Evolutionary conservation across 768 basidiomycete genomes (phyloP).

Genomic region (Tylopilus vinaceipallidus): DNA sequence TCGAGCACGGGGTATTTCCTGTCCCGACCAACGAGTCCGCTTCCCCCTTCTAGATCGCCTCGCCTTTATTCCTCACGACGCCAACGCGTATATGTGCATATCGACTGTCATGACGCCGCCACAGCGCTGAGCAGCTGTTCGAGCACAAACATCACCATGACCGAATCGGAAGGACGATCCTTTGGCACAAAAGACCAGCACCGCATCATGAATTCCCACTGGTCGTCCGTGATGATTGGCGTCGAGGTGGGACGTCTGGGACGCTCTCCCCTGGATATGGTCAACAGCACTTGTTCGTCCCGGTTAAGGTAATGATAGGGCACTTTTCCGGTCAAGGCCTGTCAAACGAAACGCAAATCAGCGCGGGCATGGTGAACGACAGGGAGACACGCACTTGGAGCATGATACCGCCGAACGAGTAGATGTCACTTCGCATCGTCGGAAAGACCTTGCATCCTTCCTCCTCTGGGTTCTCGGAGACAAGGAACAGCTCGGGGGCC

Average conservation of each 20-base stretch:
- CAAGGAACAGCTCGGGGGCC: conserved; percentile 39
- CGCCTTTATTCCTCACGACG: no score
- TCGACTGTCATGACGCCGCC: background rate
- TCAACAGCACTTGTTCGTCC: conserved; percentile 20
- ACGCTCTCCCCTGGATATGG: conserved; percentile 8
- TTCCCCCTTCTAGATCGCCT: no score
- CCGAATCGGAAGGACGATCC: conserved; percentile 32
- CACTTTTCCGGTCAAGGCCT: conserved; percentile 23
- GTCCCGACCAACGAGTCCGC: no score
- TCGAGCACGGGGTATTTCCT: no score
- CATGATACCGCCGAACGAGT: conserved; percentile 30
- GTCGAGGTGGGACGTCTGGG: conserved; percentile 13
- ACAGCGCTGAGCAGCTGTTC: conserved; percentile 13
- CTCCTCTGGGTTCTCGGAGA: background rate
- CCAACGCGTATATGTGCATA: no score
- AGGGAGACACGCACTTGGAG: conserved; percentile 21
- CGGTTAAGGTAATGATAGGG: conserved; percentile 23
- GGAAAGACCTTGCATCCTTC: conserved; percentile 3
- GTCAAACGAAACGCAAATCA: background rate
- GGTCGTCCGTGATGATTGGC: conserved; percentile 12
- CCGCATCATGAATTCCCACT: conserved; percentile 22
- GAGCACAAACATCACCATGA: conserved; percentile 25
- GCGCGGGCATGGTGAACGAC: no score
- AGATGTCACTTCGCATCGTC: conserved; percentile 36
- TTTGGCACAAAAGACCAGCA: conserved; percentile 29